Evolutionary conservation across 164 flowering plant species (phyloP).

Genomic region (Pachysandra terminalis): DNA sequence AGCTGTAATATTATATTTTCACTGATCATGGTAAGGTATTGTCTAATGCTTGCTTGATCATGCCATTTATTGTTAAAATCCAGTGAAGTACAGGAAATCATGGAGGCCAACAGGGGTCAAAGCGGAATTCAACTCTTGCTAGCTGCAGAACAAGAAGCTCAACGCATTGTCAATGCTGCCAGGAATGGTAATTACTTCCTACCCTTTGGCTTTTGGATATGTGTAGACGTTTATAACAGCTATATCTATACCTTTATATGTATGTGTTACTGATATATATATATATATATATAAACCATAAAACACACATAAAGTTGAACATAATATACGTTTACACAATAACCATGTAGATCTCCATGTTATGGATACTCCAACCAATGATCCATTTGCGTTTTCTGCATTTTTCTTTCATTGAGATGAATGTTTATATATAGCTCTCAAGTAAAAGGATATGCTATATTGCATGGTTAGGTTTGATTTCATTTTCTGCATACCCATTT

Average conservation of each 20-base stretch:
- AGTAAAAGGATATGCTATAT: not conserved
- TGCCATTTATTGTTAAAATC: conserved; percentile 3
- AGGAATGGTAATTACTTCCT: conserved; percentile 40
- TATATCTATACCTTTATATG: not conserved
- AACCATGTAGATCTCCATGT: no score
- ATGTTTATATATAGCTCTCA: no score
- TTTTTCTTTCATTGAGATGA: not conserved
- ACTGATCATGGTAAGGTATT: not conserved
- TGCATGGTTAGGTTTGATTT: not conserved
- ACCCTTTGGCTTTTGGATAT: not conserved
- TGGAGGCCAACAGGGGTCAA: conserved; percentile 50
- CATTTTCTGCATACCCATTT: not conserved
- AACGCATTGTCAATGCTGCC: conserved; percentile 66
- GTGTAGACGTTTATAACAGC: not conserved
- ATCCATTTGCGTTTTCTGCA: not conserved
- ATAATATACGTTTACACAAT: no score
- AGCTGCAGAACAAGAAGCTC: conserved; percentile 82
- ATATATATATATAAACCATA: no score
- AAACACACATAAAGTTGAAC: no score
- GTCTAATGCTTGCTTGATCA: not conserved
- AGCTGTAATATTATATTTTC: not conserved
- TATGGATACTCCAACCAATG: no score
- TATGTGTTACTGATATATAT: not conserved
- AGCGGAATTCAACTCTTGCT: conserved; percentile 66
- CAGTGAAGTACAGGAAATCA: conserved; percentile 17